phyloP scores from a whole-genome alignment of 2,329 filamentous ascomycete species.

The Nemania sp. region DNA sequence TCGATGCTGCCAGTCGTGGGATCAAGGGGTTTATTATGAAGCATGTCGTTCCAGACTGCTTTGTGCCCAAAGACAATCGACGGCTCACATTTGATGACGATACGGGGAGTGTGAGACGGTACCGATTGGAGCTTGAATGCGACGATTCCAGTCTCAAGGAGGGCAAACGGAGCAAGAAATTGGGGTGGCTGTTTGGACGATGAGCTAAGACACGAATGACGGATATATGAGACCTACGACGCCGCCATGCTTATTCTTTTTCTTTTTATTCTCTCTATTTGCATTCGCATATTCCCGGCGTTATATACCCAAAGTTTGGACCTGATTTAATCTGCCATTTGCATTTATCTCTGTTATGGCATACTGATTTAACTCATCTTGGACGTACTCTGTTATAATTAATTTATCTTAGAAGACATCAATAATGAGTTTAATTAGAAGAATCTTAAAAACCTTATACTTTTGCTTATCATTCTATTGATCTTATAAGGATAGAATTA shows the following conservation, averaged over 20 bases:
- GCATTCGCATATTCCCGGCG: slow-evolving; percentile 48
- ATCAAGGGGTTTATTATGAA: slow-evolving; percentile 70
- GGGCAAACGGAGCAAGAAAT: slow-evolving; percentile 41
- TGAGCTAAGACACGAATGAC: slow-evolving; percentile 29
- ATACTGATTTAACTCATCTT: slow-evolving; percentile 13
- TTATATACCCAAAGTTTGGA: slow-evolving; percentile 48
- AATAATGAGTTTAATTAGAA: slow-evolving; percentile 25
- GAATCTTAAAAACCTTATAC: too few species aligned
- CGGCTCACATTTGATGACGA: slow-evolving; percentile 71
- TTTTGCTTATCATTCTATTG: too few species aligned
- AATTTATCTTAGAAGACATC: slow-evolving; percentile 11
- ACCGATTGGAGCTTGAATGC: slow-evolving; percentile 68
- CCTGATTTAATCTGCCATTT: slow-evolving; percentile 33
- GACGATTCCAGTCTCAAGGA: slow-evolving; percentile 52
- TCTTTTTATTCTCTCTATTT: slow-evolving; percentile 18
- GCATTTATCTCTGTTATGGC: background rate
- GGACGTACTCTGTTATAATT: slow-evolving; percentile 23
- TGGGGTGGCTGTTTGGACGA: slow-evolving; percentile 50
- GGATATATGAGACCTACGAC: slow-evolving; percentile 34
- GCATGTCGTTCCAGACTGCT: slow-evolving; percentile 70
- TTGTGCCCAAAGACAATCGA: slow-evolving; percentile 62
- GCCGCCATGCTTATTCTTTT: slow-evolving; percentile 25
- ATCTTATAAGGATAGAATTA: too few species aligned
- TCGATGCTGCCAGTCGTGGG: slow-evolving; percentile 71
- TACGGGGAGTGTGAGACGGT: slow-evolving; percentile 71